These are phyloP conservation scores for Microglena sp. DNA, from an alignment of 139 green algal genomes.

Conservation along the genomic window DNA sequence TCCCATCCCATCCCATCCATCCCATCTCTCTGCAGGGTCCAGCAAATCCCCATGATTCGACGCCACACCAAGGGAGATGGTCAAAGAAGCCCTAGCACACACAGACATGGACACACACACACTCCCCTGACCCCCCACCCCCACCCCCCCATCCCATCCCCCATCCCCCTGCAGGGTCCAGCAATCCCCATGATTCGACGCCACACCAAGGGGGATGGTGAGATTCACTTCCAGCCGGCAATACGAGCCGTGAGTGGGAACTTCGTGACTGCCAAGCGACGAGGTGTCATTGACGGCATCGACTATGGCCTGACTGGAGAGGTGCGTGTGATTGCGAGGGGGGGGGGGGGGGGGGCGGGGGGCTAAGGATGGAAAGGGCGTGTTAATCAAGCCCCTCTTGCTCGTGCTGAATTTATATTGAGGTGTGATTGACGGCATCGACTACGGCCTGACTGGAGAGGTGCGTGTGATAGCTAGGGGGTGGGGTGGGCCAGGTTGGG, in stretches of 20 bases:
- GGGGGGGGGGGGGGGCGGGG: no score
- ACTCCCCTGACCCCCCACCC: no score
- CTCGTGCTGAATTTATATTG: neutral
- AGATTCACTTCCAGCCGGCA: slow-evolving; percentile 40
- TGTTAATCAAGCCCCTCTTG: no score
- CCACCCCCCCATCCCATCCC: no score
- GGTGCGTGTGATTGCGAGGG: slow-evolving; percentile 18
- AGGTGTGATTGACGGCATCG: slow-evolving; percentile 72
- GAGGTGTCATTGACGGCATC: slow-evolving; percentile 80
- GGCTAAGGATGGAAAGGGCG: no score
- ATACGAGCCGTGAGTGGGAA: slow-evolving; percentile 68
- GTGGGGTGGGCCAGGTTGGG: no score
- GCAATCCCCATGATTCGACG: slow-evolving; percentile 72
- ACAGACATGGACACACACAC: no score
- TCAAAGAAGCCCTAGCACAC: no score
- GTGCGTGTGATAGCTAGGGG: slow-evolving; percentile 17
- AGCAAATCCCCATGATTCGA: slow-evolving; percentile 67
- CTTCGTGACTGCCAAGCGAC: slow-evolving; percentile 79
- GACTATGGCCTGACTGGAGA: slow-evolving; percentile 82
- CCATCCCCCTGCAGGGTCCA: slow-evolving; percentile 48
- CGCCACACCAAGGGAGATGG: slow-evolving; percentile 62
- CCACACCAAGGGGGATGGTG: slow-evolving; percentile 54
- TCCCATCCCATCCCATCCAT: no score
- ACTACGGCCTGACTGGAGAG: slow-evolving; percentile 80
- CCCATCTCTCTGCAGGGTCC: no score